Evolutionary conservation across 2,329 filamentous ascomycete species (phyloP).

Genomic region (Stromatinia cepivora): DNA sequence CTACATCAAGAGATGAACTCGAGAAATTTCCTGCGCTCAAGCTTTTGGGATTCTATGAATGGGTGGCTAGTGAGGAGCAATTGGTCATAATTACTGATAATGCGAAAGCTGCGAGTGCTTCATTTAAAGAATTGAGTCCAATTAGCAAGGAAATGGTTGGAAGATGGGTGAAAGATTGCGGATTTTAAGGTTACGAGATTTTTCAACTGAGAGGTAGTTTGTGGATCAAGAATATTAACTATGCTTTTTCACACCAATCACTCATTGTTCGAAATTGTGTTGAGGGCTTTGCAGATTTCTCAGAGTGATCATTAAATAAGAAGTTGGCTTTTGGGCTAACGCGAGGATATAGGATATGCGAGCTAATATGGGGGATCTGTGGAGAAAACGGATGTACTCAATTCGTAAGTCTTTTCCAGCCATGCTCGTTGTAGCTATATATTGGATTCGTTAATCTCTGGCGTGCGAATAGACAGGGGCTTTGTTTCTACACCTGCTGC

Average conservation of each 20-base stretch:
- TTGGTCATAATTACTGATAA: slow-evolving; percentile 18
- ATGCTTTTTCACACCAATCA: background rate
- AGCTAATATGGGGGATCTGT: too few species aligned
- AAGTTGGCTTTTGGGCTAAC: background rate
- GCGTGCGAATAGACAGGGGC: too few species aligned
- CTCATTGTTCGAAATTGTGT: background rate
- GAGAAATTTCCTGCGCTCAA: slow-evolving; percentile 51
- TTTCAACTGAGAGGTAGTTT: background rate
- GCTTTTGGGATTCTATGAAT: slow-evolving; percentile 44
- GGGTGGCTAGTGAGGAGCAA: slow-evolving; percentile 30
- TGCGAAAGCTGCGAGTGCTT: slow-evolving; percentile 32
- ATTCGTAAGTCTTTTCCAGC: too few species aligned
- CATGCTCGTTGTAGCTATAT: too few species aligned
- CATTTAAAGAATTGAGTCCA: slow-evolving; percentile 34
- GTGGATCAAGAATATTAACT: background rate
- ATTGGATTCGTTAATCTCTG: too few species aligned
- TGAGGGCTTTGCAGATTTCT: background rate
- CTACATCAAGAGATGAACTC: slow-evolving; percentile 42
- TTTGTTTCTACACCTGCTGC: background rate
- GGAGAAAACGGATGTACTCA: too few species aligned
- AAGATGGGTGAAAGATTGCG: slow-evolving; percentile 43
- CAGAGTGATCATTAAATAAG: background rate
- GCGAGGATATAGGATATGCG: too few species aligned
- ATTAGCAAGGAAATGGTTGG: slow-evolving; percentile 41
- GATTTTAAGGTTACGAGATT: slow-evolving; percentile 17